phyloP scores from a whole-genome alignment of 306 rosid genomes.

The Castanea sativa region DNA sequence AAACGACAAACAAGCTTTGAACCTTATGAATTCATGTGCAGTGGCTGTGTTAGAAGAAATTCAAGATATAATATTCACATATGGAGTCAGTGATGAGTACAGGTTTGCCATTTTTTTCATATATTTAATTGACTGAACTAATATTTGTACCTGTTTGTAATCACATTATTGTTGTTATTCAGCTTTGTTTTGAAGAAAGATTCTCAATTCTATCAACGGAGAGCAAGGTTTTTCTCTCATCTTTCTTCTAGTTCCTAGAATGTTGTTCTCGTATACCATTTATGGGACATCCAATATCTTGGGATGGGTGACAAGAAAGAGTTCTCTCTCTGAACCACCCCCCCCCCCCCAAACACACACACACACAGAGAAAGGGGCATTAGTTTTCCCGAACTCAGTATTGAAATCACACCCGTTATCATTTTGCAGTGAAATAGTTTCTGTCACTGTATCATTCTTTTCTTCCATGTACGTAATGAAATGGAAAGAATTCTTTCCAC shows the following conservation, averaged over 20 bases:
- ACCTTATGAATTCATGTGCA: slow-evolving; percentile 82
- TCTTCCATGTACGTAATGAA: slow-evolving; percentile 56
- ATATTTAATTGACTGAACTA: not conserved
- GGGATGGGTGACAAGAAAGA: not conserved
- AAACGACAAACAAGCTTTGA: slow-evolving; percentile 75
- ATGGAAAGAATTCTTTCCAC: slow-evolving; percentile 61
- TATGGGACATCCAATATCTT: not conserved
- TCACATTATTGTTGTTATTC: slow-evolving; percentile 10
- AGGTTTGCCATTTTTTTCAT: slow-evolving; percentile 16
- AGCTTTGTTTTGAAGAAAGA: slow-evolving; percentile 69
- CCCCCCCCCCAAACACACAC: too few species aligned
- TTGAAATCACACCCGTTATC: not conserved
- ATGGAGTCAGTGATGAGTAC: slow-evolving; percentile 83
- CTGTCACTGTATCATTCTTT: slow-evolving; percentile 65
- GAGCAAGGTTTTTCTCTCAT: slow-evolving; percentile 36
- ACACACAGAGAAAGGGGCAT: not conserved
- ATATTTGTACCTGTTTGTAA: not conserved
- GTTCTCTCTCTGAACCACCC: not conserved
- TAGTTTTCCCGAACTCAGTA: not conserved
- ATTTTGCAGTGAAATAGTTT: slow-evolving; percentile 52
- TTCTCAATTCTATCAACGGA: slow-evolving; percentile 53
- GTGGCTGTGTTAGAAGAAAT: slow-evolving; percentile 64
- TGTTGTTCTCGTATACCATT: not conserved
- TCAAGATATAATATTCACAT: slow-evolving; percentile 64
- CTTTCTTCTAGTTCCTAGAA: not conserved